These are phyloP conservation scores for Symbiodinium pilosum DNA, from an alignment of 73 alveolate species.

Conservation along the genomic window DNA sequence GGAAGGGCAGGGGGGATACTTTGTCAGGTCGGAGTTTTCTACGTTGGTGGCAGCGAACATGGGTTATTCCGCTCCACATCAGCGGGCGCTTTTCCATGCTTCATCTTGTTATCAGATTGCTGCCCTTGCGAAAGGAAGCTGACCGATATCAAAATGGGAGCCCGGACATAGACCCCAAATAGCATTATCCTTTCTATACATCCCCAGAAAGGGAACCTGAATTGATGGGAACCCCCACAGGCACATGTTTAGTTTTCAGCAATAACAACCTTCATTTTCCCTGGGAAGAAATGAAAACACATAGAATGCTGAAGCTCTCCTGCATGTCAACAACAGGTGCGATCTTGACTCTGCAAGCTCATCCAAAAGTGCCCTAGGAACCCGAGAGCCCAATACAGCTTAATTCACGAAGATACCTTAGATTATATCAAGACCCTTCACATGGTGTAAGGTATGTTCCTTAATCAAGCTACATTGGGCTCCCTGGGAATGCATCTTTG, in stretches of 20 bases:
- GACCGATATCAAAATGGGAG: neutral
- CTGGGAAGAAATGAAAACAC: neutral
- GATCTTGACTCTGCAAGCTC: neutral
- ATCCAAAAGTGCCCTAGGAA: neutral
- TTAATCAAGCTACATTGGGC: neutral
- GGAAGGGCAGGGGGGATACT: no score
- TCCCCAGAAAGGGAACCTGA: neutral
- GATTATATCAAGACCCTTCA: neutral
- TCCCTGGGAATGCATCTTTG: neutral
- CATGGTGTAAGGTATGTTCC: neutral
- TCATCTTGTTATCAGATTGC: neutral
- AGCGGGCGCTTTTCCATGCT: neutral
- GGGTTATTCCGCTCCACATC: no score
- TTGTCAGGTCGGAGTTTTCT: no score
- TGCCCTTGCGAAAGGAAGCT: neutral
- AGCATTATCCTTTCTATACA: neutral
- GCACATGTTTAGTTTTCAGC: neutral
- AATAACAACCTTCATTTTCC: neutral
- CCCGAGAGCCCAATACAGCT: neutral
- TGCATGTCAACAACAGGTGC: neutral
- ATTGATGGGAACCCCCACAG: neutral
- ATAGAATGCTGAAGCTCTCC: neutral
- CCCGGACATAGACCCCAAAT: neutral
- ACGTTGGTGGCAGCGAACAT: no score
- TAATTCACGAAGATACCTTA: neutral